Evolutionary conservation across 2,329 filamentous ascomycete species (phyloP).

Genomic region (Spiromastix sp.): DNA sequence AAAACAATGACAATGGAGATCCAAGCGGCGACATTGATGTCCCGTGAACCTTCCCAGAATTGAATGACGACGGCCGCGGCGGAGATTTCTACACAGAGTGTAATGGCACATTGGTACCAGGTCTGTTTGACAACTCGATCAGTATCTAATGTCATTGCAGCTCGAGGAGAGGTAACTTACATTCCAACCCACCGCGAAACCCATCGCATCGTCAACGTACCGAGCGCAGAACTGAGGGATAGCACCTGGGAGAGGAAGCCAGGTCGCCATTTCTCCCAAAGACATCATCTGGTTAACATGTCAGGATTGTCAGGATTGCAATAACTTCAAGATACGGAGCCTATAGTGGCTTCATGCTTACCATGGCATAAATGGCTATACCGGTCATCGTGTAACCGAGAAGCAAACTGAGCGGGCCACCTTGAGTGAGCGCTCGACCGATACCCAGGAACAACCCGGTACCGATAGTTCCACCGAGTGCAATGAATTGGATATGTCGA

Average conservation of each 20-base stretch:
- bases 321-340: neutral
- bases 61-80: constrained; percentile 53
- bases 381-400: constrained; percentile 43
- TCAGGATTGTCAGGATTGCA: constrained; percentile 1
- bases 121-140: constrained; percentile 29
- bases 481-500: constrained; percentile 50
- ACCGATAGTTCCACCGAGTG: constrained; percentile 48
- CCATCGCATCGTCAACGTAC: constrained; percentile 38
- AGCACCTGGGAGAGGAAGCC: constrained; percentile 39
- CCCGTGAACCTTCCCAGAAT: constrained; percentile 42
- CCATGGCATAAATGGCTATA: constrained; percentile 35
- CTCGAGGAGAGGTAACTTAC: constrained; percentile 59
- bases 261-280: constrained; percentile 39
- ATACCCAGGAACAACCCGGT: constrained; percentile 47
- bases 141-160: constrained; percentile 15
- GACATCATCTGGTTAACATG: constrained; percentile 24
- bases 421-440: constrained; percentile 42
- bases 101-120: constrained; percentile 24
- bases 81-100: constrained; percentile 45
- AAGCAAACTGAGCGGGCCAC: constrained; percentile 24
- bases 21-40: constrained; percentile 29
- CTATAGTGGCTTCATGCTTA: constrained; percentile 4
- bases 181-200: constrained; percentile 40
- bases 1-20: constrained; percentile 46
- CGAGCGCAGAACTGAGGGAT: constrained; percentile 35